Conservation (phyloP, 148 eudicot species). For the Diospyros lotus region DNA sequence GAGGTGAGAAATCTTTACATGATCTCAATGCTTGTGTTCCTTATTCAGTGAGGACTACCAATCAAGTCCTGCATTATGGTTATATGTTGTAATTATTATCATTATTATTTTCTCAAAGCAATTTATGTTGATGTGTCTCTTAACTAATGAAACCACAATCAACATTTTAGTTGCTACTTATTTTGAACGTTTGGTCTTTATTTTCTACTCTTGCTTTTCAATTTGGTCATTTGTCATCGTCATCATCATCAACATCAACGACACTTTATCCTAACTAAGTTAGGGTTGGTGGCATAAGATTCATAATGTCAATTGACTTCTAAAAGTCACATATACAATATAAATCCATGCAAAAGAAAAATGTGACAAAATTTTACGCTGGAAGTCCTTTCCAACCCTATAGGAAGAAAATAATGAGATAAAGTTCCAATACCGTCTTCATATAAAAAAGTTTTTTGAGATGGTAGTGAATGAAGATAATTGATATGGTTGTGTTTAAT, state of each 20-base stretch:
- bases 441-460: no score
- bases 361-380: no score
- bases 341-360: background rate
- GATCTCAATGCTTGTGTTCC: background rate
- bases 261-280: no score
- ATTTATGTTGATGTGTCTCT: background rate
- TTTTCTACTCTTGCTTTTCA: background rate
- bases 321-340: no score
- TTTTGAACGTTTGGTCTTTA: background rate
- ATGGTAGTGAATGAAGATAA: no score
- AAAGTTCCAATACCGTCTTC: no score
- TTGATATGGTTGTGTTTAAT: no score
- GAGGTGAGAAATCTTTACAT: conserved; percentile 50
- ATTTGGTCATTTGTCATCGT: background rate
- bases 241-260: background rate
- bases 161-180: background rate
- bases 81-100: background rate
- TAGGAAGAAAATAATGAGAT: no score
- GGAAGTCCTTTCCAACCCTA: no score
- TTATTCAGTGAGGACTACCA: background rate
- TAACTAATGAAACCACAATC: background rate
- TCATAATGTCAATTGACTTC: no score
- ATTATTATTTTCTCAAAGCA: background rate
- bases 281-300: no score
- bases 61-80: background rate